Conservation (phyloP, 2,329 filamentous ascomycete genomes). For the Ceratocystis ficicola region DNA sequence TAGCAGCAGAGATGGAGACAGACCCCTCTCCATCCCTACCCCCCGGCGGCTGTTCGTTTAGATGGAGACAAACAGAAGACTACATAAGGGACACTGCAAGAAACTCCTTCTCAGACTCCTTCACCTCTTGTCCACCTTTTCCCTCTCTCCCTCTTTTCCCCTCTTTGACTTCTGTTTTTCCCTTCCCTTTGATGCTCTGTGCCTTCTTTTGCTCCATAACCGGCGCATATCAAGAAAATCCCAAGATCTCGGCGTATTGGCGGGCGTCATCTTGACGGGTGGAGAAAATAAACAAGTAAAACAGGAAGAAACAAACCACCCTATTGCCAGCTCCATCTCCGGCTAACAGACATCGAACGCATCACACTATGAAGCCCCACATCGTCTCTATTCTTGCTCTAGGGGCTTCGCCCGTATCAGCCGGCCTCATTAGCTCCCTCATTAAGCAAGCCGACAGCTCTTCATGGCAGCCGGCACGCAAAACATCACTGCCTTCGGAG, state of each 20-base stretch:
- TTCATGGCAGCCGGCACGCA: conserved; percentile 28
- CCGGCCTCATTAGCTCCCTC: conserved; percentile 25
- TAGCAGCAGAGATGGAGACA: too few species aligned
- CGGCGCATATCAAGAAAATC: neutral
- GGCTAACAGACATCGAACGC: neutral
- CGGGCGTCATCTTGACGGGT: too few species aligned
- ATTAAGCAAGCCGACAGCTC: conserved; percentile 24
- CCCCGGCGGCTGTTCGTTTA: neutral
- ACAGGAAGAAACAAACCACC: too few species aligned
- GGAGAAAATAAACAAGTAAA: neutral
- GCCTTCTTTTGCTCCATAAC: neutral
- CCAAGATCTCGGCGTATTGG: neutral
- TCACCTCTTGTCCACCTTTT: neutral
- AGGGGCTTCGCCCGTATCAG: conserved; percentile 23
- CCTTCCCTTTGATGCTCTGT: neutral
- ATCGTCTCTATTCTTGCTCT: conserved; percentile 1
- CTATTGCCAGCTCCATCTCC: neutral
- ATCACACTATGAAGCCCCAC: neutral
- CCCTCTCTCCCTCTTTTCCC: neutral
- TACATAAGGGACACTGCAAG: neutral
- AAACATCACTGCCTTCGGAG: conserved; percentile 25
- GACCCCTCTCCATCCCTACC: neutral
- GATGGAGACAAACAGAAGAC: neutral
- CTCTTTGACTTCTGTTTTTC: neutral
- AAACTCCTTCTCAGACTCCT: neutral